These are phyloP conservation scores for Phylloporus arenicola DNA, from an alignment of 768 basidiomycete genomes.

Conservation along the genomic window DNA sequence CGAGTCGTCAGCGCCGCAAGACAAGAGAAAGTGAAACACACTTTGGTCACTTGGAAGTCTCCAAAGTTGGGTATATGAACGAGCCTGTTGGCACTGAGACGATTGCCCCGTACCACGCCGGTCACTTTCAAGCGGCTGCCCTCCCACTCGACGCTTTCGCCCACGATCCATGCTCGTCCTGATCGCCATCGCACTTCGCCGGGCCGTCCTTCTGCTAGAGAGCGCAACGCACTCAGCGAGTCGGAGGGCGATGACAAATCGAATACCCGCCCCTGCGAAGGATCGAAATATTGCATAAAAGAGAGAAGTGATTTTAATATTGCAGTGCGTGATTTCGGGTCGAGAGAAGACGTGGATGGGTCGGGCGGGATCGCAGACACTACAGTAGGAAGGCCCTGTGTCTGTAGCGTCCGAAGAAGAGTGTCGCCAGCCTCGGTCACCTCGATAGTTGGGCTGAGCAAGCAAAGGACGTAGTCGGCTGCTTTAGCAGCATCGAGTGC, in stretches of 20 bases:
- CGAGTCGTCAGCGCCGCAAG: neutral
- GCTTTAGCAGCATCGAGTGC: constrained; percentile 81
- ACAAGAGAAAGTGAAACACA: constrained; percentile 28
- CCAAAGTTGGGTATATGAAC: constrained; percentile 85
- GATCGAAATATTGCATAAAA: constrained; percentile 94
- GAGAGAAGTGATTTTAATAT: constrained; percentile 86
- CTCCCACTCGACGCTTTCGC: constrained; percentile 59
- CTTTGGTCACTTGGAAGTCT: constrained; percentile 82
- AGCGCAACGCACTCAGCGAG: constrained; percentile 63
- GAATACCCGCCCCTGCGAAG: constrained; percentile 68
- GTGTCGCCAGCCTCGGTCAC: constrained; percentile 85
- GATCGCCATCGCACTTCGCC: constrained; percentile 78
- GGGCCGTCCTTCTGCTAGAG: constrained; percentile 82
- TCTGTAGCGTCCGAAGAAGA: constrained; percentile 79
- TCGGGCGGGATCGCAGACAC: constrained; percentile 67
- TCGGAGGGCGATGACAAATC: constrained; percentile 66
- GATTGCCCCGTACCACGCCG: constrained; percentile 76
- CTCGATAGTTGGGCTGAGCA: constrained; percentile 76
- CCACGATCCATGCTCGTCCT: constrained; percentile 70
- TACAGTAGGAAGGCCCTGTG: constrained; percentile 84
- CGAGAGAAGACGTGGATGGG: constrained; percentile 38
- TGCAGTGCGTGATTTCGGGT: constrained; percentile 57
- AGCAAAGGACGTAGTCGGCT: constrained; percentile 86
- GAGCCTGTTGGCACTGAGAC: constrained; percentile 74
- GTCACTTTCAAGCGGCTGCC: constrained; percentile 68